Evolutionary conservation across 2,329 filamentous ascomycete species (phyloP).

Genomic region (Fonsecaea monophora): DNA sequence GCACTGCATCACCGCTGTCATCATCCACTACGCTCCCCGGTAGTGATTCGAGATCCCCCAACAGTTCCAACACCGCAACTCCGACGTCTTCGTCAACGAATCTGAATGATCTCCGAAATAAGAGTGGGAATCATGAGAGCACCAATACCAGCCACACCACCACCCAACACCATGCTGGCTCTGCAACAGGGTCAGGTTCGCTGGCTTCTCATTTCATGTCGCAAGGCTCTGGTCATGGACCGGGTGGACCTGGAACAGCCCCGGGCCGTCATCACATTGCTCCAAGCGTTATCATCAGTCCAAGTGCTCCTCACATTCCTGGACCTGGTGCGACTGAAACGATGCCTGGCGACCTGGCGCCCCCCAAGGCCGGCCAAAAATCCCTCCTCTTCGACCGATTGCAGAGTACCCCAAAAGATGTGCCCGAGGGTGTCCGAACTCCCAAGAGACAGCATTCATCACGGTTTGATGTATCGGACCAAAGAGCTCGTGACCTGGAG

Average conservation of each 20-base stretch:
- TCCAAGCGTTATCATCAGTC: constrained; percentile 92
- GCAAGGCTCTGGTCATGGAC: constrained; percentile 55
- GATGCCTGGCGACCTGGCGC: constrained; percentile 95
- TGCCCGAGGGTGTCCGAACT: constrained; percentile 91
- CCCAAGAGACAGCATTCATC: constrained; percentile 97
- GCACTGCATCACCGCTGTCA: constrained; percentile 79
- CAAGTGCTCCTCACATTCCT: constrained; percentile 92
- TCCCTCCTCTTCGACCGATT: constrained; percentile 86
- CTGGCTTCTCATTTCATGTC: constrained; percentile 48
- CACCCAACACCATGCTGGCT: constrained; percentile 40
- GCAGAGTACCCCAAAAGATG: constrained; percentile 93
- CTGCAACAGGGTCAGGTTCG: constrained; percentile 39
- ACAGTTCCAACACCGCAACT: constrained; percentile 69
- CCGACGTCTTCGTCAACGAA: constrained; percentile 89
- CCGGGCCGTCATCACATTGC: constrained; percentile 70
- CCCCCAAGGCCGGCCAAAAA: constrained; percentile 89
- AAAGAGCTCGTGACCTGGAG: constrained; percentile 85
- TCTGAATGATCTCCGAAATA: constrained; percentile 83
- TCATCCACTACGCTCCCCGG: constrained; percentile 53
- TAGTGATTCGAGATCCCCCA: constrained; percentile 61
- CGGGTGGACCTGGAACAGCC: constrained; percentile 60
- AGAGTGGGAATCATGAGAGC: constrained; percentile 65
- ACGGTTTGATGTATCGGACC: constrained; percentile 95
- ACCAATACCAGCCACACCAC: constrained; percentile 33
- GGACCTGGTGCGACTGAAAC: constrained; percentile 93